Base-by-base conservation (phyloP, 495 filamentous ascomycete genomes). In the Glarea lozoyensis region DNA sequence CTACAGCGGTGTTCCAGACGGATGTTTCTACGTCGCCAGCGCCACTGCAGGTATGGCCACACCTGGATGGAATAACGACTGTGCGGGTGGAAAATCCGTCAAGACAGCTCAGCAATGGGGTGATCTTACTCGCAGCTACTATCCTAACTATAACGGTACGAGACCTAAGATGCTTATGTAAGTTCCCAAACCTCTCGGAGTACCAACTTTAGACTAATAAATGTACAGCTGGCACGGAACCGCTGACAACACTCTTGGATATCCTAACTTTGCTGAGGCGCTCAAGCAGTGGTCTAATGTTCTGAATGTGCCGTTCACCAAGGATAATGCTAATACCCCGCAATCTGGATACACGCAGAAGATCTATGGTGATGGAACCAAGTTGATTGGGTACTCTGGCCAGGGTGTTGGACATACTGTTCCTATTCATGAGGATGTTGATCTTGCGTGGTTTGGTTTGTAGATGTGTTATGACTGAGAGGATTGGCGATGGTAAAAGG, bases 1-100 rank as follows among this genome's bases (percentile, higher is more conserved):
- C 33, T 81, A 79, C 57, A 60, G 70, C 5, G 79, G 78, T 33
- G 76, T 82, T 2, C 62, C 76, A 3, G 76, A 71, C 21, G 78
- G 76, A 12, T 81, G 78, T 60, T 81, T 79, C 58, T 52, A 54
- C 29, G 49, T 49, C 38, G 32, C 38, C 5, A 40, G 65, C 5
- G 55, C 63, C 18, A 67, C 66, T 6, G 60, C 64, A 22, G 61
- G 65, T 13, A 61, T 61, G 54, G 64, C 68, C 23, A 62, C 65
- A 0, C 64, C 60, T 9, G 59, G 56, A 4, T 74, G 72, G 72
- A 72, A 65, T 46, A 57, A 57, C 19, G 53, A 57, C 13, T 72
- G 68, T 49, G 59, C 70, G 3, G 53, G 57, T 21, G 70, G 70
- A 53, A 46, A 62, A 38, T 46, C 43, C 36, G 60, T 55, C 42